Base-by-base conservation (phyloP, 192 early-diverging fungal genomes). In the Polychytrium aggregatum region DNA sequence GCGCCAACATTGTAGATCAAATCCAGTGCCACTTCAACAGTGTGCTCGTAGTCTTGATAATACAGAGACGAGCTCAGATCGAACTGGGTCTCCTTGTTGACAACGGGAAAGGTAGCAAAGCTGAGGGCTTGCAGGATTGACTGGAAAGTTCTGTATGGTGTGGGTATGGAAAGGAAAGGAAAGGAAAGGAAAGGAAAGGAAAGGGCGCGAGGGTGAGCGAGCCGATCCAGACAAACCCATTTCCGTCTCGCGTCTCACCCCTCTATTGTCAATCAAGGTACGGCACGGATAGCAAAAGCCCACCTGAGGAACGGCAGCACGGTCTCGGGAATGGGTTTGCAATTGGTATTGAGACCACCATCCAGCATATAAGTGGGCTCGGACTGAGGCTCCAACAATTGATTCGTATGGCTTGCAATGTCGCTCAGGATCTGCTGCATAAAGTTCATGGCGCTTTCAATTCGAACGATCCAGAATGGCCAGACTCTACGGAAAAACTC, bases 361-460 rank as follows among this genome's bases (percentile, higher is more conserved):
- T n/a, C n/a, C n/a, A n/a, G n/a, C n/a, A n/a, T n/a, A n/a, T n/a
- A n/a, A n/a, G n/a, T n/a, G n/a, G n/a, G n/a, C n/a, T n/a, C n/a
- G n/a, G n/a, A n/a, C n/a, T n/a, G n/a, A n/a, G n/a, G n/a, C n/a
- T n/a, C n/a, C n/a, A n/a, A n/a, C n/a, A n/a, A n/a, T n/a, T n/a
- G n/a, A n/a, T n/a, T n/a, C n/a, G n/a, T n/a, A n/a, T n/a, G n/a
- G n/a, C n/a, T n/a, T n/a, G n/a, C n/a, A n/a, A n/a, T n/a, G n/a
- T n/a, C n/a, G n/a, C n/a, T n/a, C n/a, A n/a, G n/a, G n/a, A n/a
- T n/a, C n/a, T n/a, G n/a, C n/a, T 50, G 51, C 20, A 74, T 21
- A 0, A 83, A 41, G 22, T 81, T 67, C 26, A 73, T 42, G 1
- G 62, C 70, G 52, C 78, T 80, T 11, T 52, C 27, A 10, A 74